Evolutionary conservation across 345 rosid species (phyloP), one percentile per base, ranked within the genome.

Genomic region (Murraya koenigii): DNA sequence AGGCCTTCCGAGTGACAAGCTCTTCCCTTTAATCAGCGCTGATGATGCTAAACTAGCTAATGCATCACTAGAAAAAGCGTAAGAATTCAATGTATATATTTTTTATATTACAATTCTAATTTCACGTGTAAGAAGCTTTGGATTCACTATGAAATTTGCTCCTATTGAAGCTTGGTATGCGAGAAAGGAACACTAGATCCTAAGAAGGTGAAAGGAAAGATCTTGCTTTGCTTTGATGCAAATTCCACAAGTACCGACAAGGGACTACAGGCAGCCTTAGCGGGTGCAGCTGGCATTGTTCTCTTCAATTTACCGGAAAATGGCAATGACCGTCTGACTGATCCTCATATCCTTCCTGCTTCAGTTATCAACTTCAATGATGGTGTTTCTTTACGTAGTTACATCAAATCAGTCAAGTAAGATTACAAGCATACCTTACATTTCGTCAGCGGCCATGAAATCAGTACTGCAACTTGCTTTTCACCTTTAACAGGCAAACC

Each of bases 211-310:
- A 84, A 81, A 47, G 98, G 98, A 26, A 95, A 92, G 80, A 88
- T 95, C 33, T 39, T 95, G 79, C 89, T 87, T 17, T 95, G 98
- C 78, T 84, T 90, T 10, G 80, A 86, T n/a, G 99, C 92, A 8
- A 77, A 22, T 1, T 85, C 75, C 72, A 85, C 76, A 0, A 84
- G 90, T 52, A 89, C 90, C 0, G 89, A 87, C 66, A 89, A 96
- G 79, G 94, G 97, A 13, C 73, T 69, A 41, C 86, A 86, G 41
- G 93, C 91, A 30, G 80, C 83, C 33, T 74, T 85, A 71, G 97
- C 87, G 1, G 98, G 97, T 0, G 98, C 95, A 0, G 90, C 79
- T 0, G 98, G 97, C 35, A 89, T 96, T 93, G 84, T 96, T 59
- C 93, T 96, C 8, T 91, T 85, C 62, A 94, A 91, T 44, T 13